Evolutionary conservation across 495 filamentous ascomycete genomes (phyloP), one percentile per base, ranked within the genome.

Genomic region (Aspergillus taichungensis): DNA sequence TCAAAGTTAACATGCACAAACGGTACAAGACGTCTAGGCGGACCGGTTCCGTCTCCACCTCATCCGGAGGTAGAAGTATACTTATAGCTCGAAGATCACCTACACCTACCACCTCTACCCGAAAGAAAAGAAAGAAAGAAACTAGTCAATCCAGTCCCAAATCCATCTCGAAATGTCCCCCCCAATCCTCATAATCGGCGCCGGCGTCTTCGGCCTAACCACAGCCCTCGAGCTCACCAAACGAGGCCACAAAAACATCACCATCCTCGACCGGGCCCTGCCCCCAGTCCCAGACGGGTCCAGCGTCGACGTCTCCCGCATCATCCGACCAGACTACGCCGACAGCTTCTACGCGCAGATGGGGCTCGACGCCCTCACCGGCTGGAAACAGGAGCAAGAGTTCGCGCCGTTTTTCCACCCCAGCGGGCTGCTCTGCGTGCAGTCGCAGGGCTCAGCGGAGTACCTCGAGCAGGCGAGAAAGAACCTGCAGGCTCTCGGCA

Each of bases 261-360:
- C 47, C 4, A 43, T 85, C 40, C 52, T 85, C 43, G 81, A 84
- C 56, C 69, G 78, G 29, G 67, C 63, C 9, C 45, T 64, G 58
- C 74, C 11, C 57, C 81, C 79, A 8, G 57, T 75, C 10, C 69
- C 69, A 8, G 73, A 84, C 49, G 72, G 71, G 38, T 65, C 76
- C 33, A 76, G 71, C 44, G 68, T 77, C 51, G 82, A 84, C 61
- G 72, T 71, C 12, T 81, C 78, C 12, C 73, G 79, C 33, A 76
- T 84, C 43, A 68, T 88, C 49, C 72, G 84, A 28, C 56, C 80
- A 38, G 84, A 88, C 61, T 88, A 88, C 59, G 66, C 73, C 1
- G 77, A 85, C 54, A 60, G 69, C 4, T 69, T 68, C 7, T 88
- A 88, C 54, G 68, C 76, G 13, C 55, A 56, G 11, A 73, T 88